These are phyloP conservation scores for Scenedesmus sp. DNA, from an alignment of 163 green algal genomes.

Conservation along the genomic window DNA sequence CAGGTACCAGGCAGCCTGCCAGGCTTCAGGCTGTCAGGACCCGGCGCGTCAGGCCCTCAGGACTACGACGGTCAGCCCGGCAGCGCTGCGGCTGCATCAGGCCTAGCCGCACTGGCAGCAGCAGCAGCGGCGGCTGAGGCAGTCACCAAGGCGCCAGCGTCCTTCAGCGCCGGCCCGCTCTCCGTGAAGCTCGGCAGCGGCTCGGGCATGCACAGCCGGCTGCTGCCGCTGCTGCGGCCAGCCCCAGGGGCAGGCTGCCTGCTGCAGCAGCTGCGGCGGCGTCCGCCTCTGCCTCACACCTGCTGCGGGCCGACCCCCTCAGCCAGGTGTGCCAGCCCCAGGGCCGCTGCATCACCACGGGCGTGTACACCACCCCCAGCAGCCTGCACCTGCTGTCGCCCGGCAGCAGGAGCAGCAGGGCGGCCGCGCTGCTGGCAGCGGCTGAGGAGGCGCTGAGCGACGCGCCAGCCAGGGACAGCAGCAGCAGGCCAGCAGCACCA, in stretches of 20 bases:
- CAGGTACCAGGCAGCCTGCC: background rate
- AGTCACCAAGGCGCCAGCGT: background rate
- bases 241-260: background rate
- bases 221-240: background rate
- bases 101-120: background rate
- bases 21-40: background rate
- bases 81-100: background rate
- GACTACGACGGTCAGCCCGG: too few relatives aligned
- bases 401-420: conserved; percentile 4
- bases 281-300: background rate
- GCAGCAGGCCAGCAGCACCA: background rate
- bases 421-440: background rate
- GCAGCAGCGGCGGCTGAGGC: background rate
- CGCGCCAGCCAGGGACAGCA: background rate
- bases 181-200: too few relatives aligned
- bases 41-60: background rate
- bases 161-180: background rate
- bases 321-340: conserved; percentile 5
- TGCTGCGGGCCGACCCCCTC: background rate
- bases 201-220: too few relatives aligned
- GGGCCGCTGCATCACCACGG: conserved; percentile 3
- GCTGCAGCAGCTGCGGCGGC: background rate
- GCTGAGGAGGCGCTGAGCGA: background rate
- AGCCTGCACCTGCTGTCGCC: background rate
- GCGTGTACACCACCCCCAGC: background rate